Evolutionary conservation across 2,329 filamentous ascomycete genomes (phyloP).

Genomic region (Aspergillus sp.): DNA sequence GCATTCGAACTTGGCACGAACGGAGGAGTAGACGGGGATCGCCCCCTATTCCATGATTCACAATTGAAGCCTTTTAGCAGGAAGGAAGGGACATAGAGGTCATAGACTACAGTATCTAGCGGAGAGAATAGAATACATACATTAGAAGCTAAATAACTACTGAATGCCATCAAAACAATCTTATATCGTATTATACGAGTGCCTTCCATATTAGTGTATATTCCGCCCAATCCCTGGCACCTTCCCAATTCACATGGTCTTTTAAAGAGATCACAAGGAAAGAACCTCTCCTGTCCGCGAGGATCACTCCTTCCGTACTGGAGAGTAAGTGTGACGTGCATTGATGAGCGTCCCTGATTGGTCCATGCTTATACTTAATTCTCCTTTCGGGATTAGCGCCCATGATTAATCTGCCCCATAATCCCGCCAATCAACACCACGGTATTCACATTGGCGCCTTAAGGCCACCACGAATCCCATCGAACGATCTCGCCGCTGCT

Average conservation of each 20-base stretch:
- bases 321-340: background rate
- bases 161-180: too few relatives aligned
- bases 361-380: background rate
- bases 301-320: background rate
- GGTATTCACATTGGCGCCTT: constrained; percentile 1
- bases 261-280: too few relatives aligned
- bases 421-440: background rate
- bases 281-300: background rate
- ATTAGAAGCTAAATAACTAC: too few relatives aligned
- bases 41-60: background rate
- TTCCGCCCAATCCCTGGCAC: too few relatives aligned
- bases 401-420: background rate
- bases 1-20: constrained; percentile 63
- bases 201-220: too few relatives aligned
- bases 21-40: constrained; percentile 15
- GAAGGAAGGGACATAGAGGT: too few relatives aligned
- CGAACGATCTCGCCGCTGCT: constrained; percentile 8
- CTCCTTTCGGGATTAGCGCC: background rate
- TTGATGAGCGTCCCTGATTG: background rate
- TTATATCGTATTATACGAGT: too few relatives aligned
- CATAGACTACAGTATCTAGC: background rate
- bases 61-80: too few relatives aligned
- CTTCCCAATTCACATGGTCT: too few relatives aligned
- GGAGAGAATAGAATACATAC: too few relatives aligned
- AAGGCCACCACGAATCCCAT: background rate